Evolutionary conservation across 164 flowering plant species (phyloP), one percentile per base, ranked within the genome.

Genomic region (Platanus orientalis): DNA sequence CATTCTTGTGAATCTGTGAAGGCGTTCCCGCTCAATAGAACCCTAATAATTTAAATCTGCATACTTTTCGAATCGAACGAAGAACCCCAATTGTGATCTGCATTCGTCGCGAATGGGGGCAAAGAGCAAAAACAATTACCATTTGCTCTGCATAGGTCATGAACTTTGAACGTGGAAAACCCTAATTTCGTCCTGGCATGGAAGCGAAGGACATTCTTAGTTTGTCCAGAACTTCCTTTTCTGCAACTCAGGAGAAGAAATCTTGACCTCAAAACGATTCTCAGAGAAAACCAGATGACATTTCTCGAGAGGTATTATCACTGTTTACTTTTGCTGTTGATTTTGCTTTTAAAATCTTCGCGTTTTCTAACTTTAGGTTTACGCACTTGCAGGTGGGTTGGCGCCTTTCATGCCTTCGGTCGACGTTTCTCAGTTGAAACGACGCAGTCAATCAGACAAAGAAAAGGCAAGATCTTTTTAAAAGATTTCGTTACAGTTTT

Each of bases 151-250:
- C 42, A 14, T 10, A 36, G 1, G 42, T 3, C 12, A 14, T 36
- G 42, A 7, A 3, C 42, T 36, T 36, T 36, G 42, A 36, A 36
- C 42, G 42, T 7, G 12, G 42, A 13, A 13, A 34, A 23, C 23
- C 36, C 30, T 51, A 13, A 45, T 7, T 48, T 56, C 20, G 24
- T 55, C 39, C 29, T 14, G 7, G 29, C 13, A 91, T 89, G 99
- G 99, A 95, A 66, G 99, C 99, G 2, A 95, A 89, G 70, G 99
- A 89, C 80, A 95, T 95, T 14, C 80, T 95, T 6, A 97, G 99
- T 7, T 70, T 95, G 67, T 89, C 95, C 40, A 86, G 85, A 63
- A 79, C 80, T 7, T 66, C 79, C 6, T 68, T 80, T 30, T 51
- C 83, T 23, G 30, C 74, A 32, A 24, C 80, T 6, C 86, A 76